Percentiles rank a stretch among this genome's conserved stretches.
These are phyloP conservation scores for Dactylellina parvicollis DNA, from an alignment of 2,329 filamentous ascomycete genomes.

Conservation along the genomic window DNA sequence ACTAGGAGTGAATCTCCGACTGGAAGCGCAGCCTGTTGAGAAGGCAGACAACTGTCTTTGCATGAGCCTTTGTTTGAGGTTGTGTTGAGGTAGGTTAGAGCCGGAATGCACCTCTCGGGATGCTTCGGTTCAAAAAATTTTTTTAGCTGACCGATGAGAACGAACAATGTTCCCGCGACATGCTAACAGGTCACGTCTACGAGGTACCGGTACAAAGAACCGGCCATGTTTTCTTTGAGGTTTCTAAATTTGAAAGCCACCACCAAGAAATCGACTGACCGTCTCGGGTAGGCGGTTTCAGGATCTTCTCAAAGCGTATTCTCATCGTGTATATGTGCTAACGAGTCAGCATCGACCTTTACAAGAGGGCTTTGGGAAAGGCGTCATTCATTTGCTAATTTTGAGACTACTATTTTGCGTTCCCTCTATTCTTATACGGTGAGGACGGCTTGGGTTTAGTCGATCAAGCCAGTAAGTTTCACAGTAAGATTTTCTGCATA, in stretches of 20 bases:
- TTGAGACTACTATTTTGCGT: background rate
- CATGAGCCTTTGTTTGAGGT: slow-evolving; percentile 34
- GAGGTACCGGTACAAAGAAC: slow-evolving; percentile 31
- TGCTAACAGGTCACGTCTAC: background rate
- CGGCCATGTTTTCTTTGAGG: slow-evolving; percentile 5
- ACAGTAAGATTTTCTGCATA: slow-evolving; percentile 30
- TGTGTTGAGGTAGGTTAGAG: slow-evolving; percentile 33
- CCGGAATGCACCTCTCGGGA: background rate
- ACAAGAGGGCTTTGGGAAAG: slow-evolving; percentile 42
- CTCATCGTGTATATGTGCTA: background rate
- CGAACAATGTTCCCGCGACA: slow-evolving; percentile 17
- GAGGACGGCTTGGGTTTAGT: slow-evolving; percentile 22
- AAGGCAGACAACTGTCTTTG: slow-evolving; percentile 37
- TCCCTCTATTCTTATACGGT: background rate
- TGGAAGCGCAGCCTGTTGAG: slow-evolving; percentile 31
- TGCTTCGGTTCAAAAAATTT: too few species aligned
- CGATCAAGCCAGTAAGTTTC: slow-evolving; percentile 14
- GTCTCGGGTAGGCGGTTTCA: slow-evolving; percentile 34
- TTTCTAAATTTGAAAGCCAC: slow-evolving; percentile 41
- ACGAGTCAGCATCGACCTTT: slow-evolving; percentile 22
- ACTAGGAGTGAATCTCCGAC: slow-evolving; percentile 30
- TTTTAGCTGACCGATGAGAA: background rate
- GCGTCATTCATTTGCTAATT: slow-evolving; percentile 5
- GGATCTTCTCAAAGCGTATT: slow-evolving; percentile 13
- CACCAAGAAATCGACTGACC: slow-evolving; percentile 12